Base-by-base conservation (phyloP, 192 early-diverging fungal genomes). In the Podila clonocystis region DNA sequence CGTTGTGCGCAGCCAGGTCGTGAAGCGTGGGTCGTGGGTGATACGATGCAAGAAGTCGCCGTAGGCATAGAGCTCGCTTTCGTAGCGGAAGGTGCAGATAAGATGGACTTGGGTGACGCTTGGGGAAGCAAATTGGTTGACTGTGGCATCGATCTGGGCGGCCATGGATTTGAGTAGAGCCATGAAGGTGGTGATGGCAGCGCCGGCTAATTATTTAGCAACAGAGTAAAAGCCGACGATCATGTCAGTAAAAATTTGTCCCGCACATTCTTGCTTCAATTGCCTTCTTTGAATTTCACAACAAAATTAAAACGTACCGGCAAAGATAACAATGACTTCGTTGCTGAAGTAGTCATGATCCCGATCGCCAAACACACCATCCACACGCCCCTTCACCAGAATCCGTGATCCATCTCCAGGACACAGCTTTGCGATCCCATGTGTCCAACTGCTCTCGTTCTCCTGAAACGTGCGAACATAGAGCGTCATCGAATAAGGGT, bases 161-260 rank as follows among this genome's bases (percentile, higher is more conserved):
- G 76, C 76, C 28, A 79, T 79, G 7, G 76, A 65, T 59, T 79
- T 79, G 38, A 79, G 20, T 0, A 79, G 65, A 3, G 60, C 24
- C 70, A 72, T 79, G 55, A 79, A 79, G 6, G 76, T 68, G 7
- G 76, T 79, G 29, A 79, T 79, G 29, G 76, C 76, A n/a, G 76
- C 76, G 8, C 76, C 76, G 50, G 76, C 76, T 72, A 72, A 28
- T 30, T 31, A 17, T 41, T 4, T 29, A 24, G 17, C 5, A 17
- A 8, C 8, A 12, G 29, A 28, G 1, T 59, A 36, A 20, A 49
- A 2, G 30, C 20, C 17, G 41, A 8, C 7, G 13, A 4, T 9
- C 24, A 13, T 45, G 41, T 45, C 17, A 45, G 17, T 45, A 45
- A 3, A 45, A 24, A 61, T 15, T 20, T 17, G 22, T n/a, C 52